Percentiles rank a stretch among this genome's conserved stretches.
phyloP scores from a whole-genome alignment of 345 rosid genomes.

The Dimocarpus longan region DNA sequence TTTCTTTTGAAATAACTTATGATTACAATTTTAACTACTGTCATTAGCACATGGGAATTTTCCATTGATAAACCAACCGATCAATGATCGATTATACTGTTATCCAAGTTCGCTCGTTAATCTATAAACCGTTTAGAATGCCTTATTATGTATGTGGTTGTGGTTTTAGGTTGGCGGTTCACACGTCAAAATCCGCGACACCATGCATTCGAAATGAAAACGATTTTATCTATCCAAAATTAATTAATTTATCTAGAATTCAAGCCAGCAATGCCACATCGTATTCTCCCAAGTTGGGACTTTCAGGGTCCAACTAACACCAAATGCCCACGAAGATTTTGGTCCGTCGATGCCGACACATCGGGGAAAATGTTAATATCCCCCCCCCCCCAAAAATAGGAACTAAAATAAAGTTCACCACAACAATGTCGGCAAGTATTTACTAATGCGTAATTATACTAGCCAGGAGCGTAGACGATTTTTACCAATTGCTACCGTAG shows the following conservation, averaged over 20 bases:
- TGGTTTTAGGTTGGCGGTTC: not conserved
- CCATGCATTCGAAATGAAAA: not conserved
- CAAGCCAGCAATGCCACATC: not conserved
- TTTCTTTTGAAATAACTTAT: no score
- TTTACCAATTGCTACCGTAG: constrained; percentile 11
- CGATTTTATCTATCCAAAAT: not conserved
- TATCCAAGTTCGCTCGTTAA: not conserved
- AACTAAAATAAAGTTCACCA: not conserved
- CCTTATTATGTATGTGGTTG: not conserved
- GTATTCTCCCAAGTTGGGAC: no score
- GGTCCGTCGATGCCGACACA: not conserved
- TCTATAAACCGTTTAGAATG: not conserved
- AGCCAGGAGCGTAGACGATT: not conserved
- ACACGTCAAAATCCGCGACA: not conserved
- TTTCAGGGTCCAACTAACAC: no score
- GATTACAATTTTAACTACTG: not conserved
- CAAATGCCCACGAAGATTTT: not conserved
- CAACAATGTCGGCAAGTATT: not conserved
- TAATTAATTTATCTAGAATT: not conserved
- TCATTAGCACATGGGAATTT: not conserved
- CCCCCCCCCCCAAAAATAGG: not conserved
- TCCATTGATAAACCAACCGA: no score
- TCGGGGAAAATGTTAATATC: not conserved
- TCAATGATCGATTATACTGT: no score
- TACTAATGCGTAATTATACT: no score